phyloP scores from a whole-genome alignment of 306 rosid species.

The Lathyrus oleraceus region DNA sequence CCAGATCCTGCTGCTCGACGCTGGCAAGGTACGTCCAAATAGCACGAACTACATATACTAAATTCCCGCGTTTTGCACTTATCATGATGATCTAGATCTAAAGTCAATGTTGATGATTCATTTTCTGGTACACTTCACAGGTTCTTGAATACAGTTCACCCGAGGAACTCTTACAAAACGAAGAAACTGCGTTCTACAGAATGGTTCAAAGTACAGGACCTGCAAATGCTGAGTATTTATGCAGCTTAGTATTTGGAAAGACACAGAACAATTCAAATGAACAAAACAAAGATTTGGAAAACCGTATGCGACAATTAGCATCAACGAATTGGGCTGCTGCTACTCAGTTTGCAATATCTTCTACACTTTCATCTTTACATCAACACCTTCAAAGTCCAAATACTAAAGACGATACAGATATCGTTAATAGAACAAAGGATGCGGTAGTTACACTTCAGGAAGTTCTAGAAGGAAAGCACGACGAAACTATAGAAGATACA shows the following conservation, averaged over 20 bases:
- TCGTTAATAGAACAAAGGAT: conserved; percentile 58
- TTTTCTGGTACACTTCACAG: conserved; percentile 39
- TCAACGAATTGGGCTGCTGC: conserved; percentile 54
- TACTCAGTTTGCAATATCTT: conserved; percentile 56
- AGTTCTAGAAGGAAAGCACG: conserved; percentile 69
- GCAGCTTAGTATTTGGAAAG: conserved; percentile 51
- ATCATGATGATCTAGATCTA: background rate
- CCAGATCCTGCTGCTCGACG: conserved; percentile 69
- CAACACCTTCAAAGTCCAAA: conserved; percentile 53
- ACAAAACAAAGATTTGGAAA: conserved; percentile 29
- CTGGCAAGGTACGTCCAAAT: conserved; percentile 63
- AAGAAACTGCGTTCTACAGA: conserved; percentile 67
- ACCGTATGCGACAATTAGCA: conserved; percentile 41
- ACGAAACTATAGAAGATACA: conserved; percentile 50
- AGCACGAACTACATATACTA: background rate
- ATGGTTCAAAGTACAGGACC: conserved; percentile 89
- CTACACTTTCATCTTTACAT: conserved; percentile 54
- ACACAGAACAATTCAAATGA: conserved; percentile 34
- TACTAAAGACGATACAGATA: conserved; percentile 38
- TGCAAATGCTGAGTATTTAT: conserved; percentile 73
- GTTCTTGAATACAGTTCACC: conserved; percentile 71
- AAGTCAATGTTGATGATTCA: background rate
- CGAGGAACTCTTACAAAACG: conserved; percentile 52
- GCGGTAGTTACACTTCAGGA: conserved; percentile 69
- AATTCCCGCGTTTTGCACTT: background rate